Evolutionary conservation across 495 filamentous ascomycete species (phyloP).

Genomic region (Amniculicola lignicola): DNA sequence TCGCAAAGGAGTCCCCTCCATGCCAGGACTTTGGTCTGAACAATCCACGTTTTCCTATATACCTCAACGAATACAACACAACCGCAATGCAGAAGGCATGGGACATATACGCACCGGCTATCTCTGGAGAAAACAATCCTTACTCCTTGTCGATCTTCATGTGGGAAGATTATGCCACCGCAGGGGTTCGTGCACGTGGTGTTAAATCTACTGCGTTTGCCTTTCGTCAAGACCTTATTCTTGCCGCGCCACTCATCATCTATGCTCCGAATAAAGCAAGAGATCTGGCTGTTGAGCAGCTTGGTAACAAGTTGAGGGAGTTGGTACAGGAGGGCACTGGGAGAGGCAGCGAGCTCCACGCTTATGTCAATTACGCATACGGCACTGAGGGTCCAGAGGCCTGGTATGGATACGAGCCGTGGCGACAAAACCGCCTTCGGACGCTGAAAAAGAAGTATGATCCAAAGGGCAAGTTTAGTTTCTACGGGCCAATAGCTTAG

Average conservation of each 20-base stretch:
- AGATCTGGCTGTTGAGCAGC: constrained; percentile 18
- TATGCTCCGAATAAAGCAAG: neutral
- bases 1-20: constrained; percentile 38
- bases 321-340: constrained; percentile 15
- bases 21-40: constrained; percentile 49
- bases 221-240: constrained; percentile 38
- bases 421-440: constrained; percentile 46
- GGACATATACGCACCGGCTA: constrained; percentile 41
- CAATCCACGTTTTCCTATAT: constrained; percentile 53
- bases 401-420: constrained; percentile 53
- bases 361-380: constrained; percentile 62
- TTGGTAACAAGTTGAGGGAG: neutral
- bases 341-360: constrained; percentile 43
- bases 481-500: constrained; percentile 54
- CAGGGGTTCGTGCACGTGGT: constrained; percentile 46
- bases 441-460: constrained; percentile 57
- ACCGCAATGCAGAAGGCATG: constrained; percentile 46
- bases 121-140: neutral
- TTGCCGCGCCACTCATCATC: neutral
- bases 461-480: constrained; percentile 51
- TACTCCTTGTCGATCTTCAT: constrained; percentile 43
- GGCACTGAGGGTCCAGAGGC: constrained; percentile 49
- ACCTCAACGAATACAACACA: constrained; percentile 47
- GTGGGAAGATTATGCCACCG: constrained; percentile 54
- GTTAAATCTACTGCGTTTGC: constrained; percentile 46